Percentiles rank a stretch among this genome's conserved stretches.
Conservation (phyloP, 1,284 basidiomycete genomes). For the Ganoderma leucocontextum region DNA sequence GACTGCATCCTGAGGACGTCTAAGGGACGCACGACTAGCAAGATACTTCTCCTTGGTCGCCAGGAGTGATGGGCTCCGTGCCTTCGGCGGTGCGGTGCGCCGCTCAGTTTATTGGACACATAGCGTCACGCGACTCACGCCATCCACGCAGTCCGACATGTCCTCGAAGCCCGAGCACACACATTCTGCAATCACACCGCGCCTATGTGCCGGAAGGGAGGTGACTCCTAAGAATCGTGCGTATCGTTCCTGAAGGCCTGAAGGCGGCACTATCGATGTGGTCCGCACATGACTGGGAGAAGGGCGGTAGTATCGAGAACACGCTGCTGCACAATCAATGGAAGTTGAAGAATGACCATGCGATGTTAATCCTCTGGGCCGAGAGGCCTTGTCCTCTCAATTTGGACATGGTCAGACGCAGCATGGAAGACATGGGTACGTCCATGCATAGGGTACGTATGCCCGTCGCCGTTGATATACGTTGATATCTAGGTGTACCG, state of each 20-base stretch:
- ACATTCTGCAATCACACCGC: neutral
- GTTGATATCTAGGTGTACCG: neutral
- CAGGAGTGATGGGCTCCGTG: neutral
- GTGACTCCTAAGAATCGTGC: neutral
- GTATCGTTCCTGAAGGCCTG: neutral
- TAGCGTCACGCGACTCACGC: neutral
- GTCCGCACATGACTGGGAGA: neutral
- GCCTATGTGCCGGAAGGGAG: neutral
- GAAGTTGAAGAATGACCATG: too few species aligned
- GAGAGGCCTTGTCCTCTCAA: too few species aligned
- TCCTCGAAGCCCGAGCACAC: neutral
- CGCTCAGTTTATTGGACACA: neutral
- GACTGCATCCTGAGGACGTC: neutral
- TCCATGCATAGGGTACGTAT: neutral
- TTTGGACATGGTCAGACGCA: neutral
- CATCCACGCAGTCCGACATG: neutral
- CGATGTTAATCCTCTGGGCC: too few species aligned
- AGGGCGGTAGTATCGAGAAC: neutral
- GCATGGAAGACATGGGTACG: neutral
- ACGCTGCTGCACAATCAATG: too few species aligned
- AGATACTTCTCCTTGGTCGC: neutral
- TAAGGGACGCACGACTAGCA: neutral
- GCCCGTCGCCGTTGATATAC: neutral
- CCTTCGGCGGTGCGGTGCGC: neutral
- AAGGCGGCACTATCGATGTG: neutral